These are phyloP conservation scores for Quercus aquifolioides DNA, from an alignment of 306 rosid species.

Conservation along the genomic window DNA sequence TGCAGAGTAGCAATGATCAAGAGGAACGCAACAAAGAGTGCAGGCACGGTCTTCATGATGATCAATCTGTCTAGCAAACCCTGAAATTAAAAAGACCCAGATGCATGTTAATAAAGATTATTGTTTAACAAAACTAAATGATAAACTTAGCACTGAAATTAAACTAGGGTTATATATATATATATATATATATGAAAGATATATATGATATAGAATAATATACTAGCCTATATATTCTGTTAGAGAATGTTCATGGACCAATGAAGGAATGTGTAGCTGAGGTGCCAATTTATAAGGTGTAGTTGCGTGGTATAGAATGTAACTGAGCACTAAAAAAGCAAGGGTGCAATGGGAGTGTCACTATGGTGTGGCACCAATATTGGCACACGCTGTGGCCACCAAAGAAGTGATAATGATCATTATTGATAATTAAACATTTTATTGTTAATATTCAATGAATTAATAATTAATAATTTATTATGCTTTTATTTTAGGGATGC, in stretches of 20 bases:
- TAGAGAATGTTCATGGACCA: neutral
- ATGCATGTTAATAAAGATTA: neutral
- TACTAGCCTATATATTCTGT: neutral
- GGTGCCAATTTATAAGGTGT: neutral
- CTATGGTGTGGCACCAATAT: neutral
- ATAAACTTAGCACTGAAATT: neutral
- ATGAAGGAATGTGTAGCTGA: neutral
- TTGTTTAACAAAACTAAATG: neutral
- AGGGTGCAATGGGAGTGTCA: constrained; percentile 3
- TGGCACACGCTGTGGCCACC: neutral
- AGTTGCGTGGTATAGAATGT: neutral
- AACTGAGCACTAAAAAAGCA: neutral
- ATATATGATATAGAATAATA: neutral
- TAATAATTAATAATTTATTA: neutral
- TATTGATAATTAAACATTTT: neutral
- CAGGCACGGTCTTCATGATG: constrained; percentile 3
- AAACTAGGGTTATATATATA: neutral
- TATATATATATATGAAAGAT: no score
- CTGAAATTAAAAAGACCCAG: neutral
- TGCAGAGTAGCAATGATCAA: neutral
- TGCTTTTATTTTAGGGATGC: neutral
- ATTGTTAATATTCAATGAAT: neutral
- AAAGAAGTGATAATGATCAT: neutral
- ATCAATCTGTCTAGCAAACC: neutral
- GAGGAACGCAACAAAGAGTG: neutral